Conservation (phyloP, 495 filamentous ascomycete species). For the Apodospora peruviana region DNA sequence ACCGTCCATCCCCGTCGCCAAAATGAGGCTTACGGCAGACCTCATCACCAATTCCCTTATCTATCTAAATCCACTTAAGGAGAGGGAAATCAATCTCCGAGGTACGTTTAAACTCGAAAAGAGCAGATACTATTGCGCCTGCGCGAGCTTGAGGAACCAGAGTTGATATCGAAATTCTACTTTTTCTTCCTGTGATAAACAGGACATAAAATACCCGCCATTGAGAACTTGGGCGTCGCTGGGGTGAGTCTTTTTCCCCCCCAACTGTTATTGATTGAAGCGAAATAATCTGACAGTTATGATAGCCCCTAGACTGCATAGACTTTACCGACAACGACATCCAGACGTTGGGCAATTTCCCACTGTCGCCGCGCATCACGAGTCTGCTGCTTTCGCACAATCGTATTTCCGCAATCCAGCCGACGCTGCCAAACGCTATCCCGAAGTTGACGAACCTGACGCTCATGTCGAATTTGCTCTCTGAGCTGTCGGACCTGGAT, state of each 20-base stretch:
- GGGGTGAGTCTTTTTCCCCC: conserved; percentile 54
- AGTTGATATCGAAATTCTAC: conserved; percentile 71
- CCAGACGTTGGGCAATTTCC: conserved; percentile 82
- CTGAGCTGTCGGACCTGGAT: conserved; percentile 82
- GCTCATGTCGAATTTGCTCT: conserved; percentile 69
- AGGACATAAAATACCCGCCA: conserved; percentile 97
- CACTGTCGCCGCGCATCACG: conserved; percentile 78
- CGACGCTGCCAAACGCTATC: conserved; percentile 61
- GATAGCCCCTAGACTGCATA: conserved; percentile 78
- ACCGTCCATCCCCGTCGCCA: background rate
- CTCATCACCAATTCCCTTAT: conserved; percentile 86
- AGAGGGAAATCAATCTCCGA: conserved; percentile 98
- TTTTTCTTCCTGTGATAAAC: conserved; percentile 36
- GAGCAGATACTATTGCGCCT: conserved; percentile 93
- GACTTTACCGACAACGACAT: conserved; percentile 99
- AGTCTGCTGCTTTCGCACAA: conserved; percentile 89
- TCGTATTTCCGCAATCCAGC: conserved; percentile 73
- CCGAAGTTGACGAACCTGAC: conserved; percentile 75
- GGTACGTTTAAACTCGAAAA: conserved; percentile 88
- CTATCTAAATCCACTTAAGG: conserved; percentile 95
- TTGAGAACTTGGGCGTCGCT: conserved; percentile 97
- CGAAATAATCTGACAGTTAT: background rate
- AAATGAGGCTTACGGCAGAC: conserved; percentile 77
- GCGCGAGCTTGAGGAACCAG: conserved; percentile 46
- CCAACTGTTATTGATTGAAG: background rate